Base-by-base conservation (phyloP, 192 early-diverging fungal genomes). In the Umbelopsis isabellina region DNA sequence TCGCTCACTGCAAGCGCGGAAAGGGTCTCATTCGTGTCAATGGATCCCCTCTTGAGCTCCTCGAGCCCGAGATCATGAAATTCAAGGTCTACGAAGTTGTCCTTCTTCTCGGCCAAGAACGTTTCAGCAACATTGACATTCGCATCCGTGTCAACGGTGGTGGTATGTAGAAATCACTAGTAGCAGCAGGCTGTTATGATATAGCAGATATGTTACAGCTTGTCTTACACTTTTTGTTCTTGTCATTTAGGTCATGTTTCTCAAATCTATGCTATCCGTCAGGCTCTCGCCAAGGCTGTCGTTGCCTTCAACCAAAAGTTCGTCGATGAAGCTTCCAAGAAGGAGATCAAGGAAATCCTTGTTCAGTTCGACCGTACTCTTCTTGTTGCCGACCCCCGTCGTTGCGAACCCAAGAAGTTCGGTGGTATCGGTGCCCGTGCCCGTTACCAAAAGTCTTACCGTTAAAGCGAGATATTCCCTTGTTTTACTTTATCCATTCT, bases 321-420 rank as follows among this genome's bases (percentile, higher is more conserved):
- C 82, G 95, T 99, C 68, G 97, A 99, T 85, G 97, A 99, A 86
- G 96, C 95, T 65, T 92, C 95, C 80, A 99, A 99, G 94, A 97
- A 97, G 89, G 96, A 98, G 88, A 94, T 99, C 88, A 97, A 96
- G 90, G 94, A 96, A 75, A 86, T 91, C 61, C 87, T 95, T 67
- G 84, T 92, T 25, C 73, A 79, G 78, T 97, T 95, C 90, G 97
- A 99, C 90, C 93, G 96, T 87, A 90, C 94, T 76, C 94, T 99
- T 53, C 92, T 99, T 53, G 97, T 99, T 73, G 96, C 96, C 69
- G 96, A 98, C 84, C 95, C 96, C 72, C 95, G 97, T 86, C 96
- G 97, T 79, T 95, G 93, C 86, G 97, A 99, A 83, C 94, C 97
- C 86, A 99, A 99, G 95, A 99, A 98, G 91, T 99, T 99, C 80